phyloP scores from a whole-genome alignment of 495 filamentous ascomycete species.

The Articulospora tetracladia region DNA sequence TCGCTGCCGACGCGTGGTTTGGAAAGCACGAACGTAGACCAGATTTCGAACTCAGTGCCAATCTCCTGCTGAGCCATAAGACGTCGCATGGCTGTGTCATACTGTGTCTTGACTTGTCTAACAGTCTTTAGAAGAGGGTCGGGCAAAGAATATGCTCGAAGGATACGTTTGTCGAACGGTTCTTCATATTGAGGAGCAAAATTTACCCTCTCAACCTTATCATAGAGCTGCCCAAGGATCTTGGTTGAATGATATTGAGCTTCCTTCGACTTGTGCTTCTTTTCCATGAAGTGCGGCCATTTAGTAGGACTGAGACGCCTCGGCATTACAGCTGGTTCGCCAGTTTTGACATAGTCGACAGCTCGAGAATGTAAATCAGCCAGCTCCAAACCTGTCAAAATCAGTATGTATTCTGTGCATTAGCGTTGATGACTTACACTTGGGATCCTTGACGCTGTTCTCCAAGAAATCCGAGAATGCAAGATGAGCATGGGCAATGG shows the following conservation, averaged over 20 bases:
- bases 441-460: constrained; percentile 60
- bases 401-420: background rate
- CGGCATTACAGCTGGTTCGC: constrained; percentile 65
- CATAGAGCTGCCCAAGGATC: constrained; percentile 81
- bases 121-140: constrained; percentile 53
- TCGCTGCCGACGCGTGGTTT: constrained; percentile 62
- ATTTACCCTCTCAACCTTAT: constrained; percentile 51
- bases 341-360: constrained; percentile 93
- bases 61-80: constrained; percentile 87
- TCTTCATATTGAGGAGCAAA: constrained; percentile 66
- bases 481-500: constrained; percentile 80
- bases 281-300: constrained; percentile 95
- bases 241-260: constrained; percentile 62
- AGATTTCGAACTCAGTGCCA: constrained; percentile 86
- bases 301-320: constrained; percentile 50
- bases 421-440: constrained; percentile 43
- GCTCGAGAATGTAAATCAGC: constrained; percentile 84
- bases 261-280: constrained; percentile 43
- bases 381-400: constrained; percentile 46
- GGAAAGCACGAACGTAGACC: constrained; percentile 75
- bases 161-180: constrained; percentile 74
- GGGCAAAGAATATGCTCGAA: constrained; percentile 55
- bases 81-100: constrained; percentile 72
- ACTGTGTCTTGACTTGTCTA: constrained; percentile 64
- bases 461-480: constrained; percentile 65